A percentile compares a stretch with the other conserved stretches of the same genome.
Conservation (phyloP, 345 rosid genomes). For the Eucalyptus sp. region DNA sequence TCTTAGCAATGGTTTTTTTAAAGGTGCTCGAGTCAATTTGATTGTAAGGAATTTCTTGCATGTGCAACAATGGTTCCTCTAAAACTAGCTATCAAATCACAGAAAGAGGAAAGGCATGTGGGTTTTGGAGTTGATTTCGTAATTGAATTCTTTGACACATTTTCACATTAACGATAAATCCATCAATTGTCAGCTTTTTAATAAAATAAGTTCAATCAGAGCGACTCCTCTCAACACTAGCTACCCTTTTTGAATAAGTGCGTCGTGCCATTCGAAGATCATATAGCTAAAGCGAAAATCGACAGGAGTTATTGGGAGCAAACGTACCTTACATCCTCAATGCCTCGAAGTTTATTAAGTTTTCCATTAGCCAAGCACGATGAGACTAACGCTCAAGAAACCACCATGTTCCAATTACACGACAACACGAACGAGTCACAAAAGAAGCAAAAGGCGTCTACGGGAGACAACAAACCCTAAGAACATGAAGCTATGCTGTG, state of each 20-base stretch:
- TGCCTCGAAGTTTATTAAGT: neutral
- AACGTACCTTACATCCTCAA: neutral
- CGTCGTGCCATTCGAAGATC: neutral
- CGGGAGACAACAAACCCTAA: neutral
- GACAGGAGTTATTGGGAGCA: neutral
- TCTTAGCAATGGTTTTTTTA: neutral
- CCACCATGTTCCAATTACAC: neutral
- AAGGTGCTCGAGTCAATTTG: neutral
- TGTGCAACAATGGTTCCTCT: neutral
- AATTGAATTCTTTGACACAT: neutral
- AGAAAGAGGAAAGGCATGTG: neutral
- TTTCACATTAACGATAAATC: neutral
- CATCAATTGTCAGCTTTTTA: neutral
- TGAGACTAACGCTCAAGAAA: neutral
- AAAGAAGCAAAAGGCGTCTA: neutral
- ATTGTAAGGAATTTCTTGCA: neutral
- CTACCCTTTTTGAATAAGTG: neutral
- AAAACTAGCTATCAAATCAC: neutral
- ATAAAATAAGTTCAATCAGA: neutral
- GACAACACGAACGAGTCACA: neutral
- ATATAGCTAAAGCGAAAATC: neutral
- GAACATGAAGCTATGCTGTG: conserved; percentile 6
- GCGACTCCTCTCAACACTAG: neutral
- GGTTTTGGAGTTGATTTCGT: neutral
- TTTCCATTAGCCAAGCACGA: neutral